Conservation (phyloP, 1,139 yeast species). For the Yamadazyma songkhlaensis region DNA sequence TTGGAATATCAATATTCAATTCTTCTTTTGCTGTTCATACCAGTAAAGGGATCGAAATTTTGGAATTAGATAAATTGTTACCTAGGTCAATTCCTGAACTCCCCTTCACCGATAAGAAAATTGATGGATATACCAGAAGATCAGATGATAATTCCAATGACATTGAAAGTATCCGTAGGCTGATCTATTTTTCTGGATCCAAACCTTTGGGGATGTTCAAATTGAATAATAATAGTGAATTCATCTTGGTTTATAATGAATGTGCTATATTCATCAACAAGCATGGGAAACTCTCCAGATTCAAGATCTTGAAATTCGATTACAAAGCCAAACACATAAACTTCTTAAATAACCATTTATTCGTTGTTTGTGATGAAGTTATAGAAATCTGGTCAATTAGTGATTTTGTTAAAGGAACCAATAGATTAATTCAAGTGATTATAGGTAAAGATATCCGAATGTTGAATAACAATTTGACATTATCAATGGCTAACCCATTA, state of each 20-base stretch:
- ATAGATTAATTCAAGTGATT: constrained; percentile 66
- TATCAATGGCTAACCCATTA: constrained; percentile 70
- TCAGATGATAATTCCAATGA: constrained; percentile 17
- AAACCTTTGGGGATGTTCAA: constrained; percentile 66
- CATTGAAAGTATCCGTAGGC: constrained; percentile 32
- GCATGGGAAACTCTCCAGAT: constrained; percentile 60
- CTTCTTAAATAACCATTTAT: constrained; percentile 55
- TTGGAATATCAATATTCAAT: constrained; percentile 56
- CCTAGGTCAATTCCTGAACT: constrained; percentile 56
- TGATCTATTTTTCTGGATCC: constrained; percentile 32
- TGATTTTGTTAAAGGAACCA: constrained; percentile 46
- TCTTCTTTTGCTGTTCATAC: constrained; percentile 67
- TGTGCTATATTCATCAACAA: constrained; percentile 71
- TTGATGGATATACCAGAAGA: constrained; percentile 33
- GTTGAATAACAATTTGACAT: constrained; percentile 44
- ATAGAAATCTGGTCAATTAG: constrained; percentile 68
- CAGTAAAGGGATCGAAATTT: constrained; percentile 64
- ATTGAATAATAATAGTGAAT: constrained; percentile 49
- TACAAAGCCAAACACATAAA: constrained; percentile 60
- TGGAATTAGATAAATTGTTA: constrained; percentile 57
- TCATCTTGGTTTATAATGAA: constrained; percentile 67
- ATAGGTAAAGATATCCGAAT: constrained; percentile 64
- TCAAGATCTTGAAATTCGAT: constrained; percentile 57
- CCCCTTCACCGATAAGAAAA: constrained; percentile 26
- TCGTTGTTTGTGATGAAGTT: constrained; percentile 64